Evolutionary conservation across 148 eudicot genomes (phyloP).

Genomic region (Chenopodium suecicum): DNA sequence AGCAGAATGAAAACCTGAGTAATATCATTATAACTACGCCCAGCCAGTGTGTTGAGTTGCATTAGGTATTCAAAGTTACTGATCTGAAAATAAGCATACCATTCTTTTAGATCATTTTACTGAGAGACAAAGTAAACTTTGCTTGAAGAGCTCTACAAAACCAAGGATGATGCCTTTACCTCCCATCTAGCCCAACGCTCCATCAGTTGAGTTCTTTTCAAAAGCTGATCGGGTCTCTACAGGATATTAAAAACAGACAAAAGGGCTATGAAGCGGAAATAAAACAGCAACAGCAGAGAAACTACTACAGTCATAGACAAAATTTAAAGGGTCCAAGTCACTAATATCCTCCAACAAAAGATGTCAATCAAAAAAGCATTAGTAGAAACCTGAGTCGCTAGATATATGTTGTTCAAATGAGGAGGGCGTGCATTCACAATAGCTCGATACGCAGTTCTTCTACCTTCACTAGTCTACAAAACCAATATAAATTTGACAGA

Average conservation of each 20-base stretch:
- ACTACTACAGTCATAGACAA: background rate
- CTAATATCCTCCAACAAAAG: background rate
- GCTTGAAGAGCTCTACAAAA: conserved; percentile 5
- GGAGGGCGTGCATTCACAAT: conserved; percentile 93
- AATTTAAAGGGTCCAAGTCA: background rate
- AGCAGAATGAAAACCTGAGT: conserved; percentile 62
- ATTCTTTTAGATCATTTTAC: background rate
- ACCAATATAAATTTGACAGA: conserved; percentile 7
- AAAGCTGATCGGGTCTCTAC: conserved; percentile 93
- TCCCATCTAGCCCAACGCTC: conserved; percentile 99
- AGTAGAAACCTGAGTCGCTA: conserved; percentile 85
- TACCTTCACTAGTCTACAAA: conserved; percentile 69
- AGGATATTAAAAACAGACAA: background rate
- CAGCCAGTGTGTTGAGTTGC: conserved; percentile 99
- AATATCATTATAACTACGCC: conserved; percentile 97
- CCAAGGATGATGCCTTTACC: conserved; percentile 42
- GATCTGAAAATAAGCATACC: conserved; percentile 57
- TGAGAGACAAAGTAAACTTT: background rate
- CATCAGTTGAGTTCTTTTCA: conserved; percentile 95
- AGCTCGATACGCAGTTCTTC: conserved; percentile 88
- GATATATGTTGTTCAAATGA: conserved; percentile 89
- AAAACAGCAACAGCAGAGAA: background rate
- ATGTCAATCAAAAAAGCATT: background rate
- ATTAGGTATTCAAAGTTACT: conserved; percentile 98
- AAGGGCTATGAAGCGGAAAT: background rate